Base-by-base conservation (phyloP, 2,329 filamentous ascomycete species). In the Clonostachys byssicola region DNA sequence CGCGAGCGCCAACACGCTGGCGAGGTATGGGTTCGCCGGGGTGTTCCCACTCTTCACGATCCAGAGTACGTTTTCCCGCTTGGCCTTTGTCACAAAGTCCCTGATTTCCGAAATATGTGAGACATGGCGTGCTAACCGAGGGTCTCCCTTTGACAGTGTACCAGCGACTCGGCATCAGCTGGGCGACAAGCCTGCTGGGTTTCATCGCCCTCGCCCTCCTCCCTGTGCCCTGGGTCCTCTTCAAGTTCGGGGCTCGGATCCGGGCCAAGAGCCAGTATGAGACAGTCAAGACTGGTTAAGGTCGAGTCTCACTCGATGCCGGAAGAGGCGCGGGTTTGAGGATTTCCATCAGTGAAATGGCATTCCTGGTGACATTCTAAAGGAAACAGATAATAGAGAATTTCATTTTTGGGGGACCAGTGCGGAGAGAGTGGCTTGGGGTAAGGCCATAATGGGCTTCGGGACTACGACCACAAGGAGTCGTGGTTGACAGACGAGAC, bases 11-110 rank as follows among this genome's bases (percentile, higher is more conserved):
- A 85, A 84, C 50, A 74, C 75, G 2, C 63, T 86, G 12, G 65
- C 77, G 2, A 63, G 82, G 20, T 86, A 84, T 51, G 60, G 61
- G 0, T 67, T 84, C 8, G 78, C 76, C 0, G 77, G 73, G 2
- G 74, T 69, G 0, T 85, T 86, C 47, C 82, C 82, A 0, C 58
- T 86, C 0, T 86, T 85, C 52, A 77, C 79, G 0, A 62, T 85
- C 2, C 78, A 81, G 49, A 78, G 73, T 76, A 55, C 59, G 72
- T 62, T n/a, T n/a, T n/a, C 23, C 20, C n/a, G 7, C 23, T 30
- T 30, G 8, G 6, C 33, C 20, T 35, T 44, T 13, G 9, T 4
- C 8, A n/a, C 13, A n/a, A 44, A 9, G 4, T 44, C 33, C 13
- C 34, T 34, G 30, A 12, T 1, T 33, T n/a, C 18, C 23, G 23